Percentiles rank a stretch among this genome's conserved stretches.
Conservation (phyloP, 352 stramenopile species). For the Pythium chondricola region DNA sequence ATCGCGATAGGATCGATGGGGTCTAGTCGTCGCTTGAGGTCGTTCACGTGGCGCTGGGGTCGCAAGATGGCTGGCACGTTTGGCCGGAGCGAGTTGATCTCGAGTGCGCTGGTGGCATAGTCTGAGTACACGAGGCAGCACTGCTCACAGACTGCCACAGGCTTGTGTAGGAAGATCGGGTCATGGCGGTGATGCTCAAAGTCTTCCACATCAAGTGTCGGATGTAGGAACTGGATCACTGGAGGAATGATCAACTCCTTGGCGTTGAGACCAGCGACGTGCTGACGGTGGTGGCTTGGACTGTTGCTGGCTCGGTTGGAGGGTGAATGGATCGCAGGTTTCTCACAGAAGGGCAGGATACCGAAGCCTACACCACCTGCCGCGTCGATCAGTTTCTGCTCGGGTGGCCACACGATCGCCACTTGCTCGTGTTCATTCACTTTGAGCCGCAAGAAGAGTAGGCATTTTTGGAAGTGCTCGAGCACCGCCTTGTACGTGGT, state of each 20-base stretch:
- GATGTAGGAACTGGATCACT: slow-evolving; percentile 89
- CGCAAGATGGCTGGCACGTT: slow-evolving; percentile 61
- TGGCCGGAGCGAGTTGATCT: slow-evolving; percentile 61
- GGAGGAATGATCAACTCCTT: slow-evolving; percentile 86
- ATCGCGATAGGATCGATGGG: slow-evolving; percentile 28
- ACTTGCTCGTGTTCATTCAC: slow-evolving; percentile 37
- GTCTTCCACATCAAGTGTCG: slow-evolving; percentile 70
- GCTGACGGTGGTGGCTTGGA: not conserved
- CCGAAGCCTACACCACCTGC: slow-evolving; percentile 92
- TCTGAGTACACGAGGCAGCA: slow-evolving; percentile 94
- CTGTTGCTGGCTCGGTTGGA: not conserved
- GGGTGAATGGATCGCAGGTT: not conserved
- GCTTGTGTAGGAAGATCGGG: slow-evolving; percentile 94
- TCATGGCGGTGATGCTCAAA: slow-evolving; percentile 89
- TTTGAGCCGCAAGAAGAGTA: slow-evolving; percentile 52
- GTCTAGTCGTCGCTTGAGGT: slow-evolving; percentile 36
- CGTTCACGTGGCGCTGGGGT: slow-evolving; percentile 42
- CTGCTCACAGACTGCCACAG: slow-evolving; percentile 84
- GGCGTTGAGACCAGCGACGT: slow-evolving; percentile 15
- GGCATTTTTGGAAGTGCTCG: slow-evolving; percentile 89
- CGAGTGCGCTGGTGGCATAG: slow-evolving; percentile 65
- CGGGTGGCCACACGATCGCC: slow-evolving; percentile 86
- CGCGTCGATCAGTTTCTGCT: slow-evolving; percentile 80
- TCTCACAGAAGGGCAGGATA: slow-evolving; percentile 47
- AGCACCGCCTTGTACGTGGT: slow-evolving; percentile 94